Base-by-base conservation (phyloP, 352 stramenopile species). In the Peronospora tabacina region DNA sequence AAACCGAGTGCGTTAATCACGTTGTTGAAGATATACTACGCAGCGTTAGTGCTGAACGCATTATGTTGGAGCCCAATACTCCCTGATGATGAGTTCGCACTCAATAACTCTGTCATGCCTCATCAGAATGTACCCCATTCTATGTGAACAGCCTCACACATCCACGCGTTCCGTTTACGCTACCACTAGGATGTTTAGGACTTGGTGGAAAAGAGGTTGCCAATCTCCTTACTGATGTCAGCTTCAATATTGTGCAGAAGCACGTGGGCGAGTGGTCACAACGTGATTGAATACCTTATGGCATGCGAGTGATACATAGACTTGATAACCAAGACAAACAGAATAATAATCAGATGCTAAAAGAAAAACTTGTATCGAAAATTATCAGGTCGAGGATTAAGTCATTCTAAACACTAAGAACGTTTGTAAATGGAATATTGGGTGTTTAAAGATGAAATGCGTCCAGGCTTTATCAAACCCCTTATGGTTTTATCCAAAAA, bases 251-350 rank as follows among this genome's bases (percentile, higher is more conserved):
- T 28, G 9, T 39, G 16, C 3, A n/a, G 0, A 38, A 49, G 20
- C 38, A n/a, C n/a, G n/a, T n/a, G n/a, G 57, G 36, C 8, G 60
- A 1, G 22, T 61, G n/a, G 12, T 57, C 3, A n/a, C 15, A 12
- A 48, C 28, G 15, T n/a, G 32, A 11, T 20, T 60, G 5, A 38
- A 24, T 42, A 43, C 61, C 22, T 39, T 61, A 34, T 15, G 40
- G 9, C 33, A 37, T 39, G 39, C 61, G 28, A 34, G 35, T 20
- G 46, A 66, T 29, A 29, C 41, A 62, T 65, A 44, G 30, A 30
- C n/a, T n/a, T 26, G 42, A 51, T 17, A 52, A 39, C 8, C 44
- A 56, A 50, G 44, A 66, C 22, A 38, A 42, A 36, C 45, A 66
- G 17, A 62, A 62, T 22, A 41, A 44, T 26, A 40, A 10, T 29